Base-by-base conservation (phyloP, 148 eudicot species). In the Euryodendron excelsum region DNA sequence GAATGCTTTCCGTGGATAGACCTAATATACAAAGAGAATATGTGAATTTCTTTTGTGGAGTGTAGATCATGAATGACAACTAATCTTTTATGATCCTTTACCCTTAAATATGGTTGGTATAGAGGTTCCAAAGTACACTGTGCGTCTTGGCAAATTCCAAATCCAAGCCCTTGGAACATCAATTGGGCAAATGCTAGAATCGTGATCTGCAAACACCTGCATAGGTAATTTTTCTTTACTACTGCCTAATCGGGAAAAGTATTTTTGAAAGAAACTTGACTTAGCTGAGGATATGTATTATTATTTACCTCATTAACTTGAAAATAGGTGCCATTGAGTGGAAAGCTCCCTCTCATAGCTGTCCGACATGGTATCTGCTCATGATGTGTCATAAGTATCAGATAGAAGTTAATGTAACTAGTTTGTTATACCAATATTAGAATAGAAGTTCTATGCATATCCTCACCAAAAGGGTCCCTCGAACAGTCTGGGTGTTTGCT, bases 281-380 rank as follows among this genome's bases (percentile, higher is more conserved):
- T 12, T 59, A 69, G 41, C 39, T 21, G 25, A 76, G 80, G 60
- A 3, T 34, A 36, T 60, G 39, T 33, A 37, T 58, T 41, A 36
- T 28, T 73, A 12, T 13, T 67, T 83, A 92, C 98, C 95, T 94
- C 98, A 69, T 94, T 94, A 39, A 94, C 98, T 88, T 94, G 98
- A 80, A 92, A 94, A 80, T 94, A 94, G 68, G 98, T 94, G 47
- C 98, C 98, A 80, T 94, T 94, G 65, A 94, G 89, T 25, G 98
- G 98, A 83, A 94, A 94, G 82, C 98, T 92, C 64, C 98, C 98
- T 84, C 92, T 88, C 98, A 92, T 94, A 63, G 98, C 98, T 70
- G 98, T 94, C 82, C 98, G 88, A 74, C 97, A 92, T 77, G 98
- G 98, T 88, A 94, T 90, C 98, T 94, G 90, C 62, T 74, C 36